Conservation (phyloP, 129 eudicot genomes). For the Lactuca saligna region DNA sequence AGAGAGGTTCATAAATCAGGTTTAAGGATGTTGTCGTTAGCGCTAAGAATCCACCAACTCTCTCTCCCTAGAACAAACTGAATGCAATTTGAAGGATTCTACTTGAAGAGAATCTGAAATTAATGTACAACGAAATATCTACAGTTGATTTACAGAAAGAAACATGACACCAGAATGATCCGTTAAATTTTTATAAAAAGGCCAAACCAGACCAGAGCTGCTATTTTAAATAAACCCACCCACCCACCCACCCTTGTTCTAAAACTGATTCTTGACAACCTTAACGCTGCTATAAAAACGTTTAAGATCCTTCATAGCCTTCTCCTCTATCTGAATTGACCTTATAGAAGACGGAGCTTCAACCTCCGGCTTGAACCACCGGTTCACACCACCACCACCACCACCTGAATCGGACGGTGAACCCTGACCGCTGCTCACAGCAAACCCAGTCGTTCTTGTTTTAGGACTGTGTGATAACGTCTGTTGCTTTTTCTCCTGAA, state of each 20-base stretch:
- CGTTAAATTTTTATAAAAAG: not conserved
- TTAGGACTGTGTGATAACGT: constrained; percentile 75
- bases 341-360: constrained; percentile 88
- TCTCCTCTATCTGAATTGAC: constrained; percentile 94
- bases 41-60: not conserved
- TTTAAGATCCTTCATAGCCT: constrained; percentile 89
- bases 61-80: constrained; percentile 2
- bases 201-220: too few relatives aligned
- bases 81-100: constrained; percentile 10
- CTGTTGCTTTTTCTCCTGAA: constrained; percentile 65
- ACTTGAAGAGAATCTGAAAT: constrained; percentile 23
- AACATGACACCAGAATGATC: constrained; percentile 6
- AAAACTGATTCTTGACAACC: constrained; percentile 79
- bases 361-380: constrained; percentile 93
- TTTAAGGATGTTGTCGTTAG: constrained; percentile 1
- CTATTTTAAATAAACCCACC: too few relatives aligned
- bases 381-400: constrained; percentile 39
- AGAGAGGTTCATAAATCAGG: not conserved
- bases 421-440: constrained; percentile 62
- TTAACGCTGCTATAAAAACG: constrained; percentile 91
- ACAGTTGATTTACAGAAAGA: constrained; percentile 36
- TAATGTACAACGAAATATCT: constrained; percentile 30
- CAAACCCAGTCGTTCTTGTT: constrained; percentile 77
- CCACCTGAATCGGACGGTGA: constrained; percentile 75
- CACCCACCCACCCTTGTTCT: not conserved